phyloP scores from a whole-genome alignment of 2,329 filamentous ascomycete species.

The Zymoseptoria pseudotritici region DNA sequence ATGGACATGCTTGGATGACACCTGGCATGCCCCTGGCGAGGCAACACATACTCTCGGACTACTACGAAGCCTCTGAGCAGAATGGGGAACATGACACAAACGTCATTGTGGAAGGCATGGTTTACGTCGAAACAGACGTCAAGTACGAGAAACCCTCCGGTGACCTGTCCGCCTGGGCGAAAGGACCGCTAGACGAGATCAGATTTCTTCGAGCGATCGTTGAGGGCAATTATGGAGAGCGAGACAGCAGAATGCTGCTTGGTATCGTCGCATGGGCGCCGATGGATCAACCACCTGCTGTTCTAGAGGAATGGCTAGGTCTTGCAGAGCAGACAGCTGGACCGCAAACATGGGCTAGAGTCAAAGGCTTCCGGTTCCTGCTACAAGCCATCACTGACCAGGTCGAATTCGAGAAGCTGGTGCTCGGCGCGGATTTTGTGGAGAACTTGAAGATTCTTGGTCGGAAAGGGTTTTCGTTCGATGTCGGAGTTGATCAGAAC shows the following conservation, averaged over 20 bases:
- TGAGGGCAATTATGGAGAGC: conserved; percentile 41
- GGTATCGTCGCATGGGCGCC: conserved; percentile 84
- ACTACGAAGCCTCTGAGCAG: conserved; percentile 21
- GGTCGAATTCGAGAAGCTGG: conserved; percentile 29
- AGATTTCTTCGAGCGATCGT: conserved; percentile 60
- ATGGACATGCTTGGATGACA: conserved; percentile 62
- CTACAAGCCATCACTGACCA: conserved; percentile 51
- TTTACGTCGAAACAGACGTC: conserved; percentile 79
- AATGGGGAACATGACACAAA: conserved; percentile 33
- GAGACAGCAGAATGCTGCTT: conserved; percentile 50
- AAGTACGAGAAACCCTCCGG: conserved; percentile 19
- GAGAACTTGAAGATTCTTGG: conserved; percentile 52
- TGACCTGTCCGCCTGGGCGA: conserved; percentile 50
- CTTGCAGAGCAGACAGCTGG: conserved; percentile 56
- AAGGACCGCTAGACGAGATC: conserved; percentile 63
- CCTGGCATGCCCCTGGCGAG: conserved; percentile 52
- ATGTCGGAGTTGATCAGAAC: conserved; percentile 76
- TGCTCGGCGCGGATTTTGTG: conserved; percentile 30
- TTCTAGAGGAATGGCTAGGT: conserved; percentile 58
- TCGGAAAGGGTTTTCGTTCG: conserved; percentile 60
- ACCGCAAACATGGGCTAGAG: conserved; percentile 52
- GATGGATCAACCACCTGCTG: conserved; percentile 54
- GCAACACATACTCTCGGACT: conserved; percentile 48
- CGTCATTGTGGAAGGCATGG: conserved; percentile 51
- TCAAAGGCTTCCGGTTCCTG: conserved; percentile 76